Conservation (phyloP, 106 monocot genomes). For the Acorus calamus region DNA sequence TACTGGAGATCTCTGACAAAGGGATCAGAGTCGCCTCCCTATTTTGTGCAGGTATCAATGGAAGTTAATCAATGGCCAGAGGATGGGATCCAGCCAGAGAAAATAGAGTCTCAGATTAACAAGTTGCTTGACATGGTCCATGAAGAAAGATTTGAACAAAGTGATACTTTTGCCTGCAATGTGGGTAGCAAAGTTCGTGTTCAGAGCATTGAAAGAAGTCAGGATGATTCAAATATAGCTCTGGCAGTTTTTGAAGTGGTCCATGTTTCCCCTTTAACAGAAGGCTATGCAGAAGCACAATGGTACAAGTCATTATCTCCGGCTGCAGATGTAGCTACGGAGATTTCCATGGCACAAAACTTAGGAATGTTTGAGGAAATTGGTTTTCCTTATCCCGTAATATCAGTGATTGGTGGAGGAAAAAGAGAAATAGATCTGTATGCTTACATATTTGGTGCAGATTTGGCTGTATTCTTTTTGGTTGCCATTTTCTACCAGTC, state of each 20-base stretch:
- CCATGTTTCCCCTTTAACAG: conserved; percentile 57
- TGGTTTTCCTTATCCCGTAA: conserved; percentile 66
- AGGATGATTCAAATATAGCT: conserved; percentile 54
- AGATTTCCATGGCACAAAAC: conserved; percentile 55
- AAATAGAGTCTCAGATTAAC: conserved; percentile 75
- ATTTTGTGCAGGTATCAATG: conserved; percentile 91
- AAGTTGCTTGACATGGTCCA: conserved; percentile 50
- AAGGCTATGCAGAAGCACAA: conserved; percentile 25
- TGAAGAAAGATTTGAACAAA: conserved; percentile 48
- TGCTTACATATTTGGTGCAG: conserved; percentile 93
- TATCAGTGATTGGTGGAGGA: conserved; percentile 87
- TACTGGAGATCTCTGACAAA: conserved; percentile 88
- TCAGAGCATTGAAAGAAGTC: conserved; percentile 90
- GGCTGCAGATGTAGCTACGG: conserved; percentile 72
- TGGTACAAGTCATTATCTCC: conserved; percentile 77
- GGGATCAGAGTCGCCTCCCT: conserved; percentile 90
- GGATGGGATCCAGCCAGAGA: conserved; percentile 94
- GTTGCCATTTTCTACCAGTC: conserved; percentile 94
- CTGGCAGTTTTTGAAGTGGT: conserved; percentile 91
- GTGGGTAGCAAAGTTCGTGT: conserved; percentile 59
- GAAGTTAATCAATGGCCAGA: conserved; percentile 79
- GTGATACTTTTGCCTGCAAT: conserved; percentile 28
- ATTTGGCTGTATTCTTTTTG: conserved; percentile 92
- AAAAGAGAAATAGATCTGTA: conserved; percentile 89
- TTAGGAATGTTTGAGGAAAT: conserved; percentile 50